These are phyloP conservation scores for Boletus tomentosulus DNA, from an alignment of 768 basidiomycete species.

Conservation along the genomic window DNA sequence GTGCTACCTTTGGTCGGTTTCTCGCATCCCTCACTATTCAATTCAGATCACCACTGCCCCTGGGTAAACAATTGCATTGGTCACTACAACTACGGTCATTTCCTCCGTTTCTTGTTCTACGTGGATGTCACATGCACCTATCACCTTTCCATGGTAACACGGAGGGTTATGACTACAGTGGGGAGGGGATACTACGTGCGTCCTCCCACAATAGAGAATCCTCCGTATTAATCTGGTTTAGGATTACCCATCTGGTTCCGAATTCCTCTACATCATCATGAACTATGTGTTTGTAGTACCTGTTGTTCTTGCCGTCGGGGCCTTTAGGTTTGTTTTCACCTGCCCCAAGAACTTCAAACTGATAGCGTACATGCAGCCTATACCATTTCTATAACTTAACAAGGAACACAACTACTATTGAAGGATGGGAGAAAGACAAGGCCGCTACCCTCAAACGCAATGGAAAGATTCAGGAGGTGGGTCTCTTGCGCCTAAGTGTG, in stretches of 20 bases:
- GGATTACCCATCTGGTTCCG: constrained; percentile 63
- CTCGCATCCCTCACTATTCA: constrained; percentile 4
- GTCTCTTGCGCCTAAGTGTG: constrained; percentile 1
- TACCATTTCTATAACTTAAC: constrained; percentile 81
- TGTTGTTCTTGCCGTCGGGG: constrained; percentile 81
- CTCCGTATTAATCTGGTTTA: constrained; percentile 26
- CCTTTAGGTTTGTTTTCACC: constrained; percentile 63
- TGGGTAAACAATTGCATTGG: constrained; percentile 97
- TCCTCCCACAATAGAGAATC: constrained; percentile 3
- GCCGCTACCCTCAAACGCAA: constrained; percentile 78
- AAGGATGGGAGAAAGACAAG: constrained; percentile 97
- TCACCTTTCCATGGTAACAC: constrained; percentile 79
- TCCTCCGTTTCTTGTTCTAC: constrained; percentile 87
- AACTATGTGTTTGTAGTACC: constrained; percentile 86
- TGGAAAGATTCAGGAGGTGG: constrained; percentile 80
- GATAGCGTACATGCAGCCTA: constrained; percentile 44
- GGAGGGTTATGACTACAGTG: constrained; percentile 51
- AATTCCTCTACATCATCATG: constrained; percentile 81
- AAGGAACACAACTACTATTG: constrained; percentile 91
- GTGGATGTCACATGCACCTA: constrained; percentile 89
- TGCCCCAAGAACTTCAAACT: constrained; percentile 6
- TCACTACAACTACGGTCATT: constrained; percentile 84
- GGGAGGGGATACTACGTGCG: constrained; percentile 50
- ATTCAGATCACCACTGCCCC: constrained; percentile 81
- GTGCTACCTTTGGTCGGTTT: constrained; percentile 13